These are phyloP conservation scores for Phycomyces nitens DNA, from an alignment of 192 early-diverging fungal genomes.

Conservation along the genomic window DNA sequence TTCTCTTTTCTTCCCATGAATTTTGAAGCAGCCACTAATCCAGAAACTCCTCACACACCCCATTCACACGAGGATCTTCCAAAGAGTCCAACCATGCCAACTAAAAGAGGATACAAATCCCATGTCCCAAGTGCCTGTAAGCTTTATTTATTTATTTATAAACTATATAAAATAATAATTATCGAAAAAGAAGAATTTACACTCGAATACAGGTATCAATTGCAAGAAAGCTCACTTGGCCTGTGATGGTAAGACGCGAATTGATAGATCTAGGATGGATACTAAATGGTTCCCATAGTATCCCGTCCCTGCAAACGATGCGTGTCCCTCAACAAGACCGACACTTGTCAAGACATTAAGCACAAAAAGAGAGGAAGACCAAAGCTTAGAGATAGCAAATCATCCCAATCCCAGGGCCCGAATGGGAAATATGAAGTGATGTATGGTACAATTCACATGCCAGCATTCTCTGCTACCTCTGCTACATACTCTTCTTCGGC, in stretches of 20 bases:
- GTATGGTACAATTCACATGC: slow-evolving; percentile 27
- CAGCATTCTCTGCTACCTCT: slow-evolving; percentile 7
- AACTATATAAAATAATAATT: not conserved
- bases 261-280: too few relatives aligned
- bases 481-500: not conserved
- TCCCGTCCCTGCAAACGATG: slow-evolving; percentile 80
- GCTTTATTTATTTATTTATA: not conserved
- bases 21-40: not conserved
- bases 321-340: slow-evolving; percentile 64
- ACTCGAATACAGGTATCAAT: slow-evolving; percentile 48
- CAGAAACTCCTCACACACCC: not conserved
- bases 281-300: slow-evolving; percentile 35
- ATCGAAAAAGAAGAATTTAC: not conserved
- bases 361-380: slow-evolving; percentile 88
- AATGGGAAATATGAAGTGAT: slow-evolving; percentile 27
- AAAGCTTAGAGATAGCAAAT: slow-evolving; percentile 62
- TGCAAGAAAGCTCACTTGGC: slow-evolving; percentile 86
- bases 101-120: slow-evolving; percentile 52
- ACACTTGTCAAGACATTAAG: slow-evolving; percentile 82
- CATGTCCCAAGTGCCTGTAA: slow-evolving; percentile 88
- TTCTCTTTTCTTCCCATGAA: slow-evolving; percentile 1
- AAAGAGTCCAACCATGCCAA: slow-evolving; percentile 15
- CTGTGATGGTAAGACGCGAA: slow-evolving; percentile 70
- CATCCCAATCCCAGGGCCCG: slow-evolving; percentile 15
- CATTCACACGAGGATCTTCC: not conserved